These are phyloP conservation scores for Berberis thunbergii DNA, from an alignment of 164 flowering plant species.

Conservation along the genomic window DNA sequence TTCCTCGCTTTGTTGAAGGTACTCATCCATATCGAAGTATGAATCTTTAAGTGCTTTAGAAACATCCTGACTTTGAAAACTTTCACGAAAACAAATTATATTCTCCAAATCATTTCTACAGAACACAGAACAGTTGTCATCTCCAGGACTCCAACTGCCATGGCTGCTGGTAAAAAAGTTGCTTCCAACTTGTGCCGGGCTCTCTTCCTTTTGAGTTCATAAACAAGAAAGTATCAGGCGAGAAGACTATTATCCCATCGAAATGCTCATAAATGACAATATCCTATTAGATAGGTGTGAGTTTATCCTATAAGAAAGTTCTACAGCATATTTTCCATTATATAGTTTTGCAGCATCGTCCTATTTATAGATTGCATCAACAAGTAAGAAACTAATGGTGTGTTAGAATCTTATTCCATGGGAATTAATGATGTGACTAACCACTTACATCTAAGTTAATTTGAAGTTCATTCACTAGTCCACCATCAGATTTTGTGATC, in stretches of 20 bases:
- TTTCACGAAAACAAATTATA: conserved; percentile 15
- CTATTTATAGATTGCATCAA: no score
- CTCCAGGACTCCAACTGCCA: conserved; percentile 61
- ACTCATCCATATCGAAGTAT: conserved; percentile 46
- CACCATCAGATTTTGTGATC: no score
- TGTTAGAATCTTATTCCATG: no score
- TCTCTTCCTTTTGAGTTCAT: conserved; percentile 19
- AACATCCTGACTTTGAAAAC: conserved; percentile 8
- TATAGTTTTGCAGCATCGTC: no score
- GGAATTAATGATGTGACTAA: no score
- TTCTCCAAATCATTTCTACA: conserved; percentile 11
- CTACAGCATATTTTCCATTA: no score
- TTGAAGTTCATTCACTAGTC: no score
- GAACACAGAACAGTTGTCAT: conserved; percentile 11
- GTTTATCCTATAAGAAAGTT: no score
- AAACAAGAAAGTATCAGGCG: not conserved
- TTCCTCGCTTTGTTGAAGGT: conserved; percentile 41
- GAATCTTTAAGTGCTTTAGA: conserved; percentile 10
- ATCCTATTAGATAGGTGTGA: not conserved
- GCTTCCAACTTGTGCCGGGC: conserved; percentile 16
- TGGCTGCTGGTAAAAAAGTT: conserved; percentile 39
- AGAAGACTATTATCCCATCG: not conserved
- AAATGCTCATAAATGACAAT: not conserved
- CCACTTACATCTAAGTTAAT: no score
- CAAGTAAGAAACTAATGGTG: no score